Evolutionary conservation across 768 basidiomycete genomes (phyloP).

Genomic region (Mycena rebaudengoi): DNA sequence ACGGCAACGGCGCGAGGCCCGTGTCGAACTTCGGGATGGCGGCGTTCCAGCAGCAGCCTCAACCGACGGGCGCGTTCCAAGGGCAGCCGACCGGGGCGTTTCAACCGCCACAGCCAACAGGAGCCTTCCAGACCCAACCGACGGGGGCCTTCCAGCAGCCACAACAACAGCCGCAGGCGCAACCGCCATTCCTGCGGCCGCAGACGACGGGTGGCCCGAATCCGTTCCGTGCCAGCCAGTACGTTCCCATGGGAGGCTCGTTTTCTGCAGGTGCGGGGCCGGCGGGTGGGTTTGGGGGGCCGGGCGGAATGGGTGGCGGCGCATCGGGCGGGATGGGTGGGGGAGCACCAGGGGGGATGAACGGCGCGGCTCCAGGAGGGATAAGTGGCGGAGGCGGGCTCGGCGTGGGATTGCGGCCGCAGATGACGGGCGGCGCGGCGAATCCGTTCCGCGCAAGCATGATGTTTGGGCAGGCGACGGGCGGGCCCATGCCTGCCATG

Average conservation of each 20-base stretch:
- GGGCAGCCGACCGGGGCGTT: slow-evolving; percentile 43
- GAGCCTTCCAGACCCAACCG: slow-evolving; percentile 59
- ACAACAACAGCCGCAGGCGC: slow-evolving; percentile 20
- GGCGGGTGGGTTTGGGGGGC: slow-evolving; percentile 2
- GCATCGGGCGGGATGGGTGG: not conserved
- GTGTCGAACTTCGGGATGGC: slow-evolving; percentile 23
- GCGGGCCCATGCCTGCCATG: slow-evolving; percentile 31
- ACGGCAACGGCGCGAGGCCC: slow-evolving; percentile 18
- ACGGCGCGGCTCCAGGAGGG: too few species aligned
- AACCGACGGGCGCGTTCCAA: not conserved
- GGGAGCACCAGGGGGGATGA: not conserved
- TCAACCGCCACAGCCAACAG: slow-evolving; percentile 62
- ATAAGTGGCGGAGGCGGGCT: not conserved
- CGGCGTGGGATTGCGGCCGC: slow-evolving; percentile 52
- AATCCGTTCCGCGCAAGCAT: slow-evolving; percentile 90
- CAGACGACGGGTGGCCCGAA: slow-evolving; percentile 47
- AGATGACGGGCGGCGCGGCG: slow-evolving; percentile 60
- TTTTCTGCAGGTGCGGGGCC: slow-evolving; percentile 6
- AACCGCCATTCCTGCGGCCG: slow-evolving; percentile 39
- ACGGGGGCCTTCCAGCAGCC: slow-evolving; percentile 51
- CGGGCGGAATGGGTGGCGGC: not conserved
- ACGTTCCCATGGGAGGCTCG: not conserved
- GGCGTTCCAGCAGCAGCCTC: slow-evolving; percentile 18
- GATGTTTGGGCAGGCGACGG: slow-evolving; percentile 71
- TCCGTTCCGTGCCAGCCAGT: slow-evolving; percentile 46